Evolutionary conservation across 352 stramenopile species (phyloP), one percentile per base, ranked within the genome.

Genomic region (Stramenopiles sp.): DNA sequence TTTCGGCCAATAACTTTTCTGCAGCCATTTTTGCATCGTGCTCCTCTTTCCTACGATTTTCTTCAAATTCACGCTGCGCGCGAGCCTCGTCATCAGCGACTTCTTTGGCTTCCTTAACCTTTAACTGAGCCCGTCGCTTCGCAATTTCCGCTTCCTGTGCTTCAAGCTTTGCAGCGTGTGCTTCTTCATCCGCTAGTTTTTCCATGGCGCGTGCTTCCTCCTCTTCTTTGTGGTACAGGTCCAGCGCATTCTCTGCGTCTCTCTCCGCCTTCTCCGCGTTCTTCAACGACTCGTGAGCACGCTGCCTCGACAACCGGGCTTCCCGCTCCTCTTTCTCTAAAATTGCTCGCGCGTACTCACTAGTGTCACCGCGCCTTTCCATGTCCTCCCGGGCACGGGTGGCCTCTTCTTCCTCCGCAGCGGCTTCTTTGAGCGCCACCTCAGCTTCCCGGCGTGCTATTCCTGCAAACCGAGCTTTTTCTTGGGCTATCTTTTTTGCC

Each of bases 131-230:
- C 43, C 43, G 43, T 18, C 43, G 43, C 25, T 53, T 53, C 43
- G 43, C 43, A 53, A 53, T 53, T 53, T 53, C 43, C 25, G 43
- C 43, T 53, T 53, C 43, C 43, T 53, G 12, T 53, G 43, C 43
- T 25, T 53, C 43, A 18, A 53, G 43, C 43, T 53, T 25, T 18
- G 43, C 43, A 53, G 25, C 25, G 12, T 25, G 12, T 18, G 43
- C 25, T 25, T 53, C 43, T 53, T 53, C 43, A 53, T 53, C 43
- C 25, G 43, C 43, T 25, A 53, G 25, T 53, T 53, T 53, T 53
- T 53, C 43, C 43, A 53, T 53, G 12, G 43, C 43, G 12, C 12
- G 43, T 12, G 43, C 43, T 53, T 53, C 43, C 25, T 53, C 43
- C 25, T 53, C 43, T 53, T 53, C 43, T 53, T 53, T 53, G 12